Percentiles rank a stretch among this genome's conserved stretches.
Conservation (phyloP, 1,284 basidiomycete genomes). For the Flammula alnicola region DNA sequence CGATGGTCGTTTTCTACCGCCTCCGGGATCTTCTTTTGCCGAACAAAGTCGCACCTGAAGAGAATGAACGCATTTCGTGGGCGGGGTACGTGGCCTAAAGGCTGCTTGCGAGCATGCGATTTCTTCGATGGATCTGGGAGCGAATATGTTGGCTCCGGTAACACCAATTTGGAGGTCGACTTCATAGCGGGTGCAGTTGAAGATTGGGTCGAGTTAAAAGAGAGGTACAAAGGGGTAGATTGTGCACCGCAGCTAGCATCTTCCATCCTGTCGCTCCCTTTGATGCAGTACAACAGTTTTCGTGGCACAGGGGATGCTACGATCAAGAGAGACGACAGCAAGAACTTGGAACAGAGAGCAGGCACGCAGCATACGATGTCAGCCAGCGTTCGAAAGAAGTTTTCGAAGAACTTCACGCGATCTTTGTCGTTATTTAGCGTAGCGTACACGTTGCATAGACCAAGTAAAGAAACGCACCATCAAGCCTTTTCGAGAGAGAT, state of each 20-base stretch:
- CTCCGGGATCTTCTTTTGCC: conserved; percentile 47
- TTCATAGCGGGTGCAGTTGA: not conserved
- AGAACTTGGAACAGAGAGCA: not conserved
- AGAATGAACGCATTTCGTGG: conserved; percentile 89
- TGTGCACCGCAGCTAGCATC: not conserved
- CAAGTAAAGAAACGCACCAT: conserved; percentile 7
- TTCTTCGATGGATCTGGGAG: conserved; percentile 31
- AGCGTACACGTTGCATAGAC: conserved; percentile 16
- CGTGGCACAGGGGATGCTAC: not conserved
- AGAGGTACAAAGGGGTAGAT: not conserved
- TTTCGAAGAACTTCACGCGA: not conserved
- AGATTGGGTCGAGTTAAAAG: not conserved
- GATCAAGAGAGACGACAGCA: not conserved
- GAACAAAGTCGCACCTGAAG: conserved; percentile 69
- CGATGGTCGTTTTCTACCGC: conserved; percentile 57
- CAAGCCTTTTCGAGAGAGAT: not conserved
- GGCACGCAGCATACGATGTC: conserved; percentile 6
- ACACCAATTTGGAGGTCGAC: conserved; percentile 7
- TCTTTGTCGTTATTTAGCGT: conserved; percentile 13
- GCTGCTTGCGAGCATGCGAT: conserved; percentile 49
- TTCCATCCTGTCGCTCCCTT: not conserved
- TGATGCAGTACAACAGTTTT: not conserved
- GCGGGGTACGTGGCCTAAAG: conserved; percentile 70
- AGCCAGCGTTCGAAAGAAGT: conserved; percentile 2
- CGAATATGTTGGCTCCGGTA: conserved; percentile 18